Conservation (phyloP, 78 protist genomes). For the Isochrysis galbana region DNA sequence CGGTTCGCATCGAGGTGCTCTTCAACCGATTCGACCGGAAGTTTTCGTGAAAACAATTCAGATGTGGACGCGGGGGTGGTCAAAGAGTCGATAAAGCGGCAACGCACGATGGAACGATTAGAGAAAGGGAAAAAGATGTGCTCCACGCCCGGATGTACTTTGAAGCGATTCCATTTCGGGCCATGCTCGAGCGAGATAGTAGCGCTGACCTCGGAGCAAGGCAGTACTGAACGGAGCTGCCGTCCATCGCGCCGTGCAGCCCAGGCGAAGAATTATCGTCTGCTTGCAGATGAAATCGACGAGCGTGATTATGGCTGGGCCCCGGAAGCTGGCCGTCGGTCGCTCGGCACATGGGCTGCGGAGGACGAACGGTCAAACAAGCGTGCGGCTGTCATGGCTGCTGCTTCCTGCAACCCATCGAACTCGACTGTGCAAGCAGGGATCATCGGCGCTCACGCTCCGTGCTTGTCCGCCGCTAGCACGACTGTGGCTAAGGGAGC, state of each 20-base stretch:
- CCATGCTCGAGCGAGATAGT: neutral
- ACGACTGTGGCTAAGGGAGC: neutral
- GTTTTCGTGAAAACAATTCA: no score
- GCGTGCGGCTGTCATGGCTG: neutral
- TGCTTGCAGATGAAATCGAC: neutral
- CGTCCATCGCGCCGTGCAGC: neutral
- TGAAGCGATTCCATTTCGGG: neutral
- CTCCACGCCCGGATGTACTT: neutral
- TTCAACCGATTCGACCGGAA: no score
- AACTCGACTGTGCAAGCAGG: no score
- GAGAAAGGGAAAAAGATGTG: neutral
- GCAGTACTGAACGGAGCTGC: neutral
- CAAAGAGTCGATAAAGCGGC: neutral
- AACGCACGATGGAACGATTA: neutral
- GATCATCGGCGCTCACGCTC: no score
- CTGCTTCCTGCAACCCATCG: no score
- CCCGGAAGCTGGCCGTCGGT: neutral
- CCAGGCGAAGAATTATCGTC: neutral
- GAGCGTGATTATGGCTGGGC: neutral
- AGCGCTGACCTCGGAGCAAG: neutral
- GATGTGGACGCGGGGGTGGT: no score
- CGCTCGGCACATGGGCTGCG: neutral
- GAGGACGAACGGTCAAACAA: neutral
- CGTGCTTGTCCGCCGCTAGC: no score
- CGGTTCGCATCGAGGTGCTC: no score